Evolutionary conservation across 2,329 filamentous ascomycete species (phyloP), one percentile per base, ranked within the genome.

Genomic region (Scedosporium aurantiacum): DNA sequence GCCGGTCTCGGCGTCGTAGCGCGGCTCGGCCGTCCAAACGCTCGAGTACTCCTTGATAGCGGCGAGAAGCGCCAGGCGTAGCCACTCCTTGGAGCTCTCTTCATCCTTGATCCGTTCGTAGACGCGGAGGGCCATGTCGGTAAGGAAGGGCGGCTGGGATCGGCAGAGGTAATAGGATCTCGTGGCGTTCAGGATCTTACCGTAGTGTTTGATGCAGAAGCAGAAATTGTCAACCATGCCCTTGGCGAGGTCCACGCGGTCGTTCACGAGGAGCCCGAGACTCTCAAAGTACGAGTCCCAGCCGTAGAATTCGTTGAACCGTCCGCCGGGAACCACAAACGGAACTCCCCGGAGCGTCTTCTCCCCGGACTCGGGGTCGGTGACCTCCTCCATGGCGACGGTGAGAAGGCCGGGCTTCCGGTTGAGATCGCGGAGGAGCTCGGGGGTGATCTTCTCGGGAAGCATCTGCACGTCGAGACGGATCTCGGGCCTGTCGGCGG

Each of bases 281-380:
- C 93, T 94, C 72, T 93, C 90, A 91, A 99, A 97, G 78, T 97
- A 99, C 72, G 91, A 97, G 75, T 99, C 94, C 94, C 94, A 99
- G 56, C 93, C 93, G 71, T 99, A 99, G 23, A 99, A 76, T 73
- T 99, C 94, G 74, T 99, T 99, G 85, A 99, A 99, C 32, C 94
- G 85, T 25, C 94, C 94, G 63, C 94, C 94, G 0, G 94, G 94
- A 2, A 99, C 94, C n/a, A 97, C 91, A 68, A 97, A 99, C 0
- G 94, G 93, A 63, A 95, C 80, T 2, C 94, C 94, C 41, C 82
- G 81, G 47, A 95, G 77, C 3, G 88, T 88, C 64, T 83, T 84
- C 70, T 89, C 80, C 45, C 87, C 87, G 2, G 88, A 89, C 25
- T 77, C 76, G 4, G 83, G 82, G 68, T 96, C 83, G 12, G 75